A percentile compares a stretch with the other conserved stretches of the same genome.
Evolutionary conservation across 129 eudicot genomes (phyloP).

Genomic region (Deinandra increscens): DNA sequence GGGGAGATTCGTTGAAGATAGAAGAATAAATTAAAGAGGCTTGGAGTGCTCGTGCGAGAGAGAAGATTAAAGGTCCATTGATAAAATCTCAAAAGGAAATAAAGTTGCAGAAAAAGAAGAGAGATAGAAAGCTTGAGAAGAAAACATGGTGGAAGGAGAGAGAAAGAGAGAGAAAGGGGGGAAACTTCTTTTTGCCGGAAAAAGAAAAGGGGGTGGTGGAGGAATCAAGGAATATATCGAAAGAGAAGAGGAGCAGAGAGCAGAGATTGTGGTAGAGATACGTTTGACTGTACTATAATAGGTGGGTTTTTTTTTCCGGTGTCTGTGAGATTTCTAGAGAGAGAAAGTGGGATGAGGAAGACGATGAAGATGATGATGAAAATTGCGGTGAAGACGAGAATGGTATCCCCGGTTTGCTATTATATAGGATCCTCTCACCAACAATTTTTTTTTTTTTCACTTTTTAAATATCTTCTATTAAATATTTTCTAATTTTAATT

Average conservation of each 20-base stretch:
- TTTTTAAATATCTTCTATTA: slow-evolving; percentile 8
- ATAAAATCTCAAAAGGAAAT: slow-evolving; percentile 21
- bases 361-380: slow-evolving; percentile 17
- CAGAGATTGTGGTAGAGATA: slow-evolving; percentile 1
- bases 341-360: slow-evolving; percentile 25
- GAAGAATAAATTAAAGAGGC: slow-evolving; percentile 26
- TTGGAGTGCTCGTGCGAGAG: slow-evolving; percentile 39
- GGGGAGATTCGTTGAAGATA: slow-evolving; percentile 44
- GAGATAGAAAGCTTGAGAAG: slow-evolving; percentile 24
- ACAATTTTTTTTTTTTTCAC: not conserved
- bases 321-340: slow-evolving; percentile 22
- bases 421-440: slow-evolving; percentile 55
- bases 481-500: no score
- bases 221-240: slow-evolving; percentile 23
- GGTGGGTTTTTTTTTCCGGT: slow-evolving; percentile 13
- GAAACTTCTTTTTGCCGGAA: slow-evolving; percentile 41
- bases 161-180: not conserved
- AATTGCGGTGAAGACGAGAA: slow-evolving; percentile 28
- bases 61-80: slow-evolving; percentile 21
- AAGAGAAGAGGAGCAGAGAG: not conserved
- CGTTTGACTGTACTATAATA: slow-evolving; percentile 13
- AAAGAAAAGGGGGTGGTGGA: slow-evolving; percentile 1
- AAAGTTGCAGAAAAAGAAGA: slow-evolving; percentile 35
- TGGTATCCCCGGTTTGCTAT: slow-evolving; percentile 32
- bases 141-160: slow-evolving; percentile 11